These are phyloP conservation scores for Paratinospora sagittata DNA, from an alignment of 164 flowering plant species.

Conservation along the genomic window DNA sequence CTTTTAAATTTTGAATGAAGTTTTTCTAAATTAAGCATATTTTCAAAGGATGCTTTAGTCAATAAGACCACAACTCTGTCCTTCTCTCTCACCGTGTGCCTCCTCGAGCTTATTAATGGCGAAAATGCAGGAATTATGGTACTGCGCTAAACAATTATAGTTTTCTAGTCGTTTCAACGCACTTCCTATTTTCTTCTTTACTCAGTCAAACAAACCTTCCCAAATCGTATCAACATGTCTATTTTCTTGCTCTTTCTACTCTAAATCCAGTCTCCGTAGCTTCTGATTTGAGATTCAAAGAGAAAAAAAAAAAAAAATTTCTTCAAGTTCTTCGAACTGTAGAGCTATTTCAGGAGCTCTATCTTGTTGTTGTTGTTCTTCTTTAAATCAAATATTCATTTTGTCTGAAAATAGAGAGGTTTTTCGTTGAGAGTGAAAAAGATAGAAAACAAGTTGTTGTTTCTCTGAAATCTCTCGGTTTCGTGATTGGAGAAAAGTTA, in stretches of 20 bases:
- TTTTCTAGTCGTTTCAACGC: constrained; percentile 2
- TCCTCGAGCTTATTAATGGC: constrained; percentile 2
- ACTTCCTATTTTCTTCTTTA: background rate
- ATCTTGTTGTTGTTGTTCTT: no score
- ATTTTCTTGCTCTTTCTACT: no score
- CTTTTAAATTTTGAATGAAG: background rate
- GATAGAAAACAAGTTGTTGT: background rate
- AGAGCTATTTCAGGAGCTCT: background rate
- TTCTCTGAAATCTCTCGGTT: background rate
- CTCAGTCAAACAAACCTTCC: no score
- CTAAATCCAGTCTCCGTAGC: no score
- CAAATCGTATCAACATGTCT: no score
- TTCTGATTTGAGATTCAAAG: no score
- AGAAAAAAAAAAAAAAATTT: background rate
- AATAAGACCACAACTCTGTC: background rate
- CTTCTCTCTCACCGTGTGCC: background rate
- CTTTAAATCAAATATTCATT: background rate
- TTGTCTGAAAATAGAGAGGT: background rate
- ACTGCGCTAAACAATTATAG: background rate
- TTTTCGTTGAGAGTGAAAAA: background rate
- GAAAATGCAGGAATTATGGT: constrained; percentile 6
- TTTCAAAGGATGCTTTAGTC: background rate
- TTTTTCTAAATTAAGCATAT: background rate
- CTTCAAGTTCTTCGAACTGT: constrained; percentile 6
- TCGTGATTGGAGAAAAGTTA: background rate